Evolutionary conservation across 306 rosid genomes (phyloP).

Genomic region (Pueraria montana): DNA sequence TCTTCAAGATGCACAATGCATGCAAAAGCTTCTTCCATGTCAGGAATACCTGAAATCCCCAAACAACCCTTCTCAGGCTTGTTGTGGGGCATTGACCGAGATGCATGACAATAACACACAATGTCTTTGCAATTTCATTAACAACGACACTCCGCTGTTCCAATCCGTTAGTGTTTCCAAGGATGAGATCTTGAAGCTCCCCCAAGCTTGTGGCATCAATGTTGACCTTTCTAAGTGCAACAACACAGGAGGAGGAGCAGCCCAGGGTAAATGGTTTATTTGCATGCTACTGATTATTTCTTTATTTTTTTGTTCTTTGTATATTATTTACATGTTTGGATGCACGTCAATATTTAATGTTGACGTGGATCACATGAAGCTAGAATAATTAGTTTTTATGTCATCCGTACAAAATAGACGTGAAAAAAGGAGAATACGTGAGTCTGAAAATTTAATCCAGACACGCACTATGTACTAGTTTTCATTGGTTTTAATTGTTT

Average conservation of each 20-base stretch:
- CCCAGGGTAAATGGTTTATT: slow-evolving; percentile 29
- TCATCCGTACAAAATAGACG: no score
- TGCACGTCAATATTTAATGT: no score
- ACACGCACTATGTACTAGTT: no score
- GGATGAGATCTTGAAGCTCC: slow-evolving; percentile 60
- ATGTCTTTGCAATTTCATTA: slow-evolving; percentile 63
- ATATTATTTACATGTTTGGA: background rate
- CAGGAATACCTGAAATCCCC: slow-evolving; percentile 48
- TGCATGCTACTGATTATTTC: background rate
- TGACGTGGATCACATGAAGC: no score
- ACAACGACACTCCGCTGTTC: slow-evolving; percentile 35
- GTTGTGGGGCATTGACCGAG: slow-evolving; percentile 61
- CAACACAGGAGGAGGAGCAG: no score
- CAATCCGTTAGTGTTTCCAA: slow-evolving; percentile 42
- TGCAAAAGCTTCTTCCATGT: slow-evolving; percentile 69
- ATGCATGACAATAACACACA: slow-evolving; percentile 1
- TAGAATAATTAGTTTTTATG: no score
- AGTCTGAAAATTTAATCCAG: no score
- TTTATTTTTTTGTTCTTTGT: background rate
- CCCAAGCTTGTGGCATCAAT: slow-evolving; percentile 58
- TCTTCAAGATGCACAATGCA: slow-evolving; percentile 50
- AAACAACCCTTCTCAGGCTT: slow-evolving; percentile 36
- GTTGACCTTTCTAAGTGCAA: slow-evolving; percentile 56
- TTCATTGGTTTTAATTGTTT: background rate
- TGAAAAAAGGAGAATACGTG: no score